These are phyloP conservation scores for Ceratobasidium sp. DNA, from an alignment of 1,284 basidiomycete genomes.

Conservation along the genomic window DNA sequence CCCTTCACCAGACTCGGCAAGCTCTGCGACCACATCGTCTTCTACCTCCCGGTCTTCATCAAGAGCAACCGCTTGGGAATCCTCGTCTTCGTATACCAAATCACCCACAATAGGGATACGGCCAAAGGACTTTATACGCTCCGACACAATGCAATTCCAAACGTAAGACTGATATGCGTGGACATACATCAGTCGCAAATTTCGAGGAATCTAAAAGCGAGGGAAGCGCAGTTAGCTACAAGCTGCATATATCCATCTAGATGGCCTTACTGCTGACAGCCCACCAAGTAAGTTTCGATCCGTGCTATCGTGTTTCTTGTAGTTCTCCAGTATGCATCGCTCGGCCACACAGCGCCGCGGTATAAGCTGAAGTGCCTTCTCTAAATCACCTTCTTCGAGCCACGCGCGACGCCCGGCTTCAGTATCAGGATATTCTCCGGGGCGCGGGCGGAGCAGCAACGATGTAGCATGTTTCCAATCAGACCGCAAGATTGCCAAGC, in stretches of 20 bases:
- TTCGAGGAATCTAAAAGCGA: conserved; percentile 85
- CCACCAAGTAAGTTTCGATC: conserved; percentile 88
- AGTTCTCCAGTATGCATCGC: conserved; percentile 90
- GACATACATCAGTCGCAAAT: conserved; percentile 96
- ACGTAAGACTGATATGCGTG: conserved; percentile 99
- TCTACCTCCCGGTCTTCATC: conserved; percentile 64
- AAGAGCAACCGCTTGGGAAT: conserved; percentile 15
- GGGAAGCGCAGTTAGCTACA: conserved; percentile 14
- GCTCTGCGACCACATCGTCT: conserved; percentile 59
- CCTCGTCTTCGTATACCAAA: conserved; percentile 76
- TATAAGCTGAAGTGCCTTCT: conserved; percentile 84
- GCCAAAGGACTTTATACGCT: conserved; percentile 87
- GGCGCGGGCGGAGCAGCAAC: conserved; percentile 84
- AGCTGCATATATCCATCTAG: conserved; percentile 2
- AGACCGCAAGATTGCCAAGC: conserved; percentile 87
- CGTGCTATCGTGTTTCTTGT: conserved; percentile 83
- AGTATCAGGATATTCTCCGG: conserved; percentile 92
- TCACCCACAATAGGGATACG: conserved; percentile 88
- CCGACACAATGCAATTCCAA: conserved; percentile 97
- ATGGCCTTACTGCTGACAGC: conserved; percentile 77
- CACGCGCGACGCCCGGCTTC: conserved; percentile 84
- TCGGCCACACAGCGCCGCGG: conserved; percentile 94
- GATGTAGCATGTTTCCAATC: conserved; percentile 91
- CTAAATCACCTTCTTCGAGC: conserved; percentile 82
- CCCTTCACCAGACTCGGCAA: conserved; percentile 42